Evolutionary conservation across 129 eudicot species (phyloP).

Genomic region (Flaveria brownii): DNA sequence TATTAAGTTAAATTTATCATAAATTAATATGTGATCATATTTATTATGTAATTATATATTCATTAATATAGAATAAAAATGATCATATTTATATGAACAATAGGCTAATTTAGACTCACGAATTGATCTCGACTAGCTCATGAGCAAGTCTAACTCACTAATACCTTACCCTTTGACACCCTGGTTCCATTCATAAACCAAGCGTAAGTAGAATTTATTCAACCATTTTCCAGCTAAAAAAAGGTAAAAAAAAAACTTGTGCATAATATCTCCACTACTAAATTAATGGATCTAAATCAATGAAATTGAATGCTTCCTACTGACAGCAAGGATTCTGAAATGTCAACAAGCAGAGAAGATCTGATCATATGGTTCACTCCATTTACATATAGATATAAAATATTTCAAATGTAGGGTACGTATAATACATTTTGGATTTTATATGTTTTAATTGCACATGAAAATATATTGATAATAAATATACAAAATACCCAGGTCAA

Average conservation of each 20-base stretch:
- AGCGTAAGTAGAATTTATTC: background rate
- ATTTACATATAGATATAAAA: background rate
- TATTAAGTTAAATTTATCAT: no score
- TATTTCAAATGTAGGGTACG: background rate
- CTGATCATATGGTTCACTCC: slow-evolving; percentile 25
- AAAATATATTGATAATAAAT: background rate
- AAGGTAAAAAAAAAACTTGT: background rate
- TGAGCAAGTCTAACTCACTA: background rate
- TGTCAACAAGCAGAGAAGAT: slow-evolving; percentile 32
- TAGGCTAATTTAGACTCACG: background rate
- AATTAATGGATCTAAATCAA: slow-evolving; percentile 30
- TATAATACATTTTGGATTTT: slow-evolving; percentile 19
- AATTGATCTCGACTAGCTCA: background rate
- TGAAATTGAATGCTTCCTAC: slow-evolving; percentile 35
- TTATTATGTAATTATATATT: no score
- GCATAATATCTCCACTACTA: slow-evolving; percentile 20
- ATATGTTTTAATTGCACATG: slow-evolving; percentile 26
- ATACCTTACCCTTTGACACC: background rate
- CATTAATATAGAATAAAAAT: no score
- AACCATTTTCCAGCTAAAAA: background rate
- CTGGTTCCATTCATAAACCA: background rate
- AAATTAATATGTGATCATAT: no score
- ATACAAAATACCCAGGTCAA: slow-evolving; percentile 4
- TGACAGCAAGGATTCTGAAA: slow-evolving; percentile 43
- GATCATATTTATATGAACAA: no score